These are phyloP conservation scores for Martensiomyces pterosporus DNA, from an alignment of 192 early-diverging fungal species.

Conservation along the genomic window DNA sequence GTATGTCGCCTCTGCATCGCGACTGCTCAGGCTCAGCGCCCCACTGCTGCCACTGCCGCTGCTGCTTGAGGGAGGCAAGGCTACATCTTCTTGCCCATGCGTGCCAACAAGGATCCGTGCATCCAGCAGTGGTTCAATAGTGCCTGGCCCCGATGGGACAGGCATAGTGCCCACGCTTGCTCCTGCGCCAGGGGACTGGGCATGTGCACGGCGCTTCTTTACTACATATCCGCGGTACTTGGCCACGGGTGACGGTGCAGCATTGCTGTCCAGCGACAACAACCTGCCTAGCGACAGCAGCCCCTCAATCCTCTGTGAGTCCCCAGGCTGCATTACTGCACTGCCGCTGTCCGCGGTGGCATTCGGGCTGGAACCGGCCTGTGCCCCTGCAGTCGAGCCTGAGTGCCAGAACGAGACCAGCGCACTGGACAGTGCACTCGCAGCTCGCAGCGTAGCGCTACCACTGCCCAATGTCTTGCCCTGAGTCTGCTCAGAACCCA, in stretches of 20 bases:
- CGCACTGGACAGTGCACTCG: too few species aligned
- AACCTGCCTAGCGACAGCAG: conserved; percentile 18
- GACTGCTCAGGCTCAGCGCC: conserved; percentile 11
- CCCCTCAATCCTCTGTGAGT: neutral
- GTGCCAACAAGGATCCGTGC: conserved; percentile 30
- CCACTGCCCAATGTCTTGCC: too few species aligned
- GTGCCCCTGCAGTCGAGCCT: too few species aligned
- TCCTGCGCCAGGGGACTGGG: neutral
- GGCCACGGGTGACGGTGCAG: conserved; percentile 9
- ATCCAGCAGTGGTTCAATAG: conserved; percentile 30
- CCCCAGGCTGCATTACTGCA: conserved; percentile 2
- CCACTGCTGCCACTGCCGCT: too few species aligned
- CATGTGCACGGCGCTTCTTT: conserved; percentile 28
- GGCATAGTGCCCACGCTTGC: conserved; percentile 4
- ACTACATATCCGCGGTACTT: conserved; percentile 47
- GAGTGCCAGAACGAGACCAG: conserved; percentile 9
- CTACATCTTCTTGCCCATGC: conserved; percentile 33
- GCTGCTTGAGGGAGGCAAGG: conserved; percentile 5
- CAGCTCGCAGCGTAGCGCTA: too few species aligned
- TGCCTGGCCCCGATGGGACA: conserved; percentile 26
- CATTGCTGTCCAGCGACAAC: conserved; percentile 16
- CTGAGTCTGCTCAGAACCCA: too few species aligned
- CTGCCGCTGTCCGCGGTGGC: neutral
- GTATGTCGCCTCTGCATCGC: conserved; percentile 37
- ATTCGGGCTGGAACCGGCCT: neutral